Evolutionary conservation across 2,329 filamentous ascomycete genomes (phyloP).

Genomic region (Talaromyces sp.): DNA sequence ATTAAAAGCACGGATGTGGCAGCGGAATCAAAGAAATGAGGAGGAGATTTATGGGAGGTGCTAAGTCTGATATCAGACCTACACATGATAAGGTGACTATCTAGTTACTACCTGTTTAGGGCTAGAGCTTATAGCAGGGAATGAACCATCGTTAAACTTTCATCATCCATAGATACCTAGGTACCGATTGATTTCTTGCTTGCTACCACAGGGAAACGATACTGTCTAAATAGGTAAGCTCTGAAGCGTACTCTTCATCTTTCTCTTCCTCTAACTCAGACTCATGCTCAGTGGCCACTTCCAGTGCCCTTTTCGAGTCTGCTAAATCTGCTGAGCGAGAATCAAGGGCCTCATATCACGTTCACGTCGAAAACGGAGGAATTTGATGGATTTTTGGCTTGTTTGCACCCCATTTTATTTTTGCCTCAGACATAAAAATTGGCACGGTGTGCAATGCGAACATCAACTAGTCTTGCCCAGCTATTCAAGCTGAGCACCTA

Average conservation of each 20-base stretch:
- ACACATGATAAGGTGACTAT: neutral
- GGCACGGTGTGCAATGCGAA: no score
- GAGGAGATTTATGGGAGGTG: neutral
- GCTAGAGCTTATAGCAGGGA: neutral
- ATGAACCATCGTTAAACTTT: neutral
- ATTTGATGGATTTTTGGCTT: neutral
- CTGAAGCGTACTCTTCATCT: no score
- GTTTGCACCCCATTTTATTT: neutral
- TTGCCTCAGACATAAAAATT: neutral
- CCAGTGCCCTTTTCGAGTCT: no score
- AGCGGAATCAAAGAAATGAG: neutral
- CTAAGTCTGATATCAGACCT: neutral
- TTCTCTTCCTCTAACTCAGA: no score
- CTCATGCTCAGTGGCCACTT: no score
- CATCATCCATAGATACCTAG: neutral
- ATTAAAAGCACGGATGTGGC: constrained; percentile 12
- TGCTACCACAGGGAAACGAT: no score
- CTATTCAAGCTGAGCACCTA: no score
- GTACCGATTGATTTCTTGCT: no score
- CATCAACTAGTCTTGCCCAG: no score
- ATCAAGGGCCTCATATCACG: no score
- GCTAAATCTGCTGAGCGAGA: no score
- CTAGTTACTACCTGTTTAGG: neutral
- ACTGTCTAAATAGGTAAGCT: no score
- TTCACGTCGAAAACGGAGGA: neutral